phyloP scores from a whole-genome alignment of 2,329 filamentous ascomycete species.

The Thelonectria discophora region DNA sequence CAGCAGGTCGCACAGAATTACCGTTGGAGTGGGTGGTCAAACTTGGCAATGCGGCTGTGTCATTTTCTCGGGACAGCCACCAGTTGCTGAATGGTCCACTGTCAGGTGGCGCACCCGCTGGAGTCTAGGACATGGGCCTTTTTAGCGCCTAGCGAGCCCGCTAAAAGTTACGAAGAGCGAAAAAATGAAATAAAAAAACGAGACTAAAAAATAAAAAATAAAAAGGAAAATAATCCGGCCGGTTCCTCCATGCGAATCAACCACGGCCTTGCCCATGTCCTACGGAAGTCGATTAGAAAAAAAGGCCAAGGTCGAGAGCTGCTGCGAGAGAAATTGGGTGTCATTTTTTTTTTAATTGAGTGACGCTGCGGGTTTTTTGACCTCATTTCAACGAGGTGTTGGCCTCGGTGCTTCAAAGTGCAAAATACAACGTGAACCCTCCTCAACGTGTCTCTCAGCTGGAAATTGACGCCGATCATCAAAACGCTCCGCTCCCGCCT shows the following conservation, averaged over 20 bases:
- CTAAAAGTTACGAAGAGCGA: background rate
- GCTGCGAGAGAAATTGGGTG: background rate
- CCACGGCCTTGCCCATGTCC: background rate
- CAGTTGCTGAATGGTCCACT: constrained; percentile 2
- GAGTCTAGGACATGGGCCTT: background rate
- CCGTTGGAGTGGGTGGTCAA: constrained; percentile 22
- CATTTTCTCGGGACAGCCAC: constrained; percentile 13
- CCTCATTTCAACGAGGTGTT: no score
- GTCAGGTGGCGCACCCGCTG: constrained; percentile 13
- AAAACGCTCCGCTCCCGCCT: no score
- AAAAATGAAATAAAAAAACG: no score
- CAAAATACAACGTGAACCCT: no score
- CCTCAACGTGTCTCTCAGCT: no score
- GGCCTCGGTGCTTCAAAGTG: no score
- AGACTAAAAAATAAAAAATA: no score
- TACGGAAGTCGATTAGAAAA: background rate
- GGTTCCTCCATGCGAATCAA: no score
- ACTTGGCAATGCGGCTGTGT: constrained; percentile 25
- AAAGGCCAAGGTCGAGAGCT: background rate
- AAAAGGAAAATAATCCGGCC: no score
- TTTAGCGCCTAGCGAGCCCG: constrained; percentile 1
- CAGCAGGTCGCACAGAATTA: constrained; percentile 17
- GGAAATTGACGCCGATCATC: no score
- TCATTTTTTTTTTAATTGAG: no score
- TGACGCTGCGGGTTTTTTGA: no score